phyloP scores from a whole-genome alignment of 1,284 basidiomycete genomes.

The Anthracocystis panici-leucophaei region DNA sequence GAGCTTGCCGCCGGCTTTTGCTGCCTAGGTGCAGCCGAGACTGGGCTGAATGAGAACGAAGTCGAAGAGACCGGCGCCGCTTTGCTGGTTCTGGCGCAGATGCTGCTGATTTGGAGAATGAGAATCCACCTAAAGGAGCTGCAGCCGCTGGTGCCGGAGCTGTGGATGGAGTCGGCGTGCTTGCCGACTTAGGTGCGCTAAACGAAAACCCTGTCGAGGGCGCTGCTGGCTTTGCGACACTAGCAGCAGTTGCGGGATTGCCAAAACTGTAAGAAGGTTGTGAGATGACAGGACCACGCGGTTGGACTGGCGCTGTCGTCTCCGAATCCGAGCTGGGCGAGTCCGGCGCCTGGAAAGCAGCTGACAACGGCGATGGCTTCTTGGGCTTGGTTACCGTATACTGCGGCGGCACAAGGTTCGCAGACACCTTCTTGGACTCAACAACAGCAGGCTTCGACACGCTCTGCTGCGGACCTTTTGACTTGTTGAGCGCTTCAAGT shows the following conservation, averaged over 20 bases:
- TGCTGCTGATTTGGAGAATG: constrained; percentile 21
- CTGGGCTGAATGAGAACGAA: constrained; percentile 34
- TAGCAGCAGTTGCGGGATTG: constrained; percentile 10
- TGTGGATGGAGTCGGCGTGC: constrained; percentile 1
- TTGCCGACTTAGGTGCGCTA: constrained; percentile 19
- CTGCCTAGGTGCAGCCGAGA: constrained; percentile 14
- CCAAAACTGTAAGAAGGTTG: constrained; percentile 38
- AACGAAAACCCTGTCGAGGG: constrained; percentile 41
- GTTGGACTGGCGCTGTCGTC: constrained; percentile 11
- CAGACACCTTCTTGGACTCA: constrained; percentile 16
- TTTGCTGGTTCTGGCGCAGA: not conserved
- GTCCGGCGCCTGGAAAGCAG: constrained; percentile 49
- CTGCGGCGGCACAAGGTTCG: constrained; percentile 38
- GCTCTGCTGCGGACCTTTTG: constrained; percentile 21
- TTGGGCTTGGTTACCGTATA: constrained; percentile 53
- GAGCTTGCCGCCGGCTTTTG: constrained; percentile 11
- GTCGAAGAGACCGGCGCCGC: constrained; percentile 13
- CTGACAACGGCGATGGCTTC: constrained; percentile 58
- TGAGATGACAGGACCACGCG: constrained; percentile 14
- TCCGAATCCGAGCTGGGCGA: constrained; percentile 54
- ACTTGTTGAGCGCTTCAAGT: constrained; percentile 49
- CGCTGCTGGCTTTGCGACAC: constrained; percentile 11
- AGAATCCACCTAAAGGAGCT: constrained; percentile 17
- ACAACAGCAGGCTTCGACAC: constrained; percentile 11
- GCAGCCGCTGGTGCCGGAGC: constrained; percentile 6